Conservation (phyloP, 129 eudicot genomes). For the Artemisia annua region DNA sequence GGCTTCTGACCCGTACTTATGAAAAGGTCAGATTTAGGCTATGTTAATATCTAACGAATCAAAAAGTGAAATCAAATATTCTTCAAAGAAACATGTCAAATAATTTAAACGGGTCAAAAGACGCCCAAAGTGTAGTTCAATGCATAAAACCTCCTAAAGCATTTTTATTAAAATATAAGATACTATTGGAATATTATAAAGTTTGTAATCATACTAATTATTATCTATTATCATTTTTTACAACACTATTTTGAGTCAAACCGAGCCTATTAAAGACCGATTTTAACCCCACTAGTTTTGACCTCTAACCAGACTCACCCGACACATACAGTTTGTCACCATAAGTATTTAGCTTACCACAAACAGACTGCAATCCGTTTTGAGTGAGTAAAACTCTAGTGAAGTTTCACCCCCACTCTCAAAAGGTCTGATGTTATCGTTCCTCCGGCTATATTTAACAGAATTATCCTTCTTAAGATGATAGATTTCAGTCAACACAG, state of each 20-base stretch:
- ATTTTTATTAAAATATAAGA: not conserved
- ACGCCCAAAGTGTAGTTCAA: not conserved
- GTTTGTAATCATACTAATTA: not conserved
- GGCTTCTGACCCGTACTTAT: not conserved
- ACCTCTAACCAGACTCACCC: not conserved
- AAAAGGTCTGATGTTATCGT: conserved; percentile 84
- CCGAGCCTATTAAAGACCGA: not conserved
- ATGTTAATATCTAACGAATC: not conserved
- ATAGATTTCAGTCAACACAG: conserved; percentile 72
- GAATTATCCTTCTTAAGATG: conserved; percentile 85
- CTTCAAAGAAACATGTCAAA: not conserved
- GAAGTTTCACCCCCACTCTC: conserved; percentile 93
- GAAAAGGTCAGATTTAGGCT: not conserved
- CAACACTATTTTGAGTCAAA: not conserved
- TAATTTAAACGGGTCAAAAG: not conserved
- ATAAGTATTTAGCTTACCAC: conserved; percentile 51
- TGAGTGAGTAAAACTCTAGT: conserved; percentile 82
- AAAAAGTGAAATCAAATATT: not conserved
- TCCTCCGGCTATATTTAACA: conserved; percentile 65
- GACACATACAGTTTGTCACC: not conserved
- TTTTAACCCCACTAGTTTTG: not conserved
- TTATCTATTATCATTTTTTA: not conserved
- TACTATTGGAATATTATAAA: not conserved
- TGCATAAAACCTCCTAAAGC: not conserved
- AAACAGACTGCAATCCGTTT: conserved; percentile 91